Evolutionary conservation across 768 basidiomycete species (phyloP).

Genomic region (Suillus clintonianus): DNA sequence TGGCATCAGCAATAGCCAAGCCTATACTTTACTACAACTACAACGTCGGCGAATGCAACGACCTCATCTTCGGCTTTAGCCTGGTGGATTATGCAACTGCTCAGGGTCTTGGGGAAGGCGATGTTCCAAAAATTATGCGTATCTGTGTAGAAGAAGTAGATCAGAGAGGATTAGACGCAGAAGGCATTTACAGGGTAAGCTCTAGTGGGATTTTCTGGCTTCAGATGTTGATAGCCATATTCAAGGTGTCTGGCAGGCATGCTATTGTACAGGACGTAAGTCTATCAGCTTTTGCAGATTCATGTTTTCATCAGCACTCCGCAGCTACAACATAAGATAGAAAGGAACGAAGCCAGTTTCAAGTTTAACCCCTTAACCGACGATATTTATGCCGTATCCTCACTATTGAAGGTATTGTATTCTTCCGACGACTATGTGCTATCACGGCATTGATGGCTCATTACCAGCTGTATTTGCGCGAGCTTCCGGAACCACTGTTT

Average conservation of each 20-base stretch:
- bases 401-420: slow-evolving; percentile 71
- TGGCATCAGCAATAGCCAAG: slow-evolving; percentile 67
- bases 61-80: slow-evolving; percentile 87
- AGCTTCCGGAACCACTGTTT: slow-evolving; percentile 89
- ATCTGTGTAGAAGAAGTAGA: slow-evolving; percentile 87
- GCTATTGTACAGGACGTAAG: slow-evolving; percentile 80
- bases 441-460: slow-evolving; percentile 4
- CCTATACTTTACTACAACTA: slow-evolving; percentile 77
- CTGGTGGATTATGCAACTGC: slow-evolving; percentile 88
- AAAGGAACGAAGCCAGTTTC: slow-evolving; percentile 78
- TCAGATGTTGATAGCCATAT: slow-evolving; percentile 7
- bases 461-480: slow-evolving; percentile 73
- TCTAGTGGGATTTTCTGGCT: not conserved
- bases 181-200: slow-evolving; percentile 79
- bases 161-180: slow-evolving; percentile 70
- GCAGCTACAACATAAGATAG: slow-evolving; percentile 84
- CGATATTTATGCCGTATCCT: slow-evolving; percentile 83
- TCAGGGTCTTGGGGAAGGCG: slow-evolving; percentile 68
- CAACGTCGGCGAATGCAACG: slow-evolving; percentile 81
- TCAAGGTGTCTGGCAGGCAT: slow-evolving; percentile 80
- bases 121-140: slow-evolving; percentile 76
- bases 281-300: not conserved
- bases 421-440: not conserved
- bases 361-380: slow-evolving; percentile 69
- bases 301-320: slow-evolving; percentile 6